These are phyloP conservation scores for Mitragyna speciosa DNA, from an alignment of 257 asterid species.

Conservation along the genomic window DNA sequence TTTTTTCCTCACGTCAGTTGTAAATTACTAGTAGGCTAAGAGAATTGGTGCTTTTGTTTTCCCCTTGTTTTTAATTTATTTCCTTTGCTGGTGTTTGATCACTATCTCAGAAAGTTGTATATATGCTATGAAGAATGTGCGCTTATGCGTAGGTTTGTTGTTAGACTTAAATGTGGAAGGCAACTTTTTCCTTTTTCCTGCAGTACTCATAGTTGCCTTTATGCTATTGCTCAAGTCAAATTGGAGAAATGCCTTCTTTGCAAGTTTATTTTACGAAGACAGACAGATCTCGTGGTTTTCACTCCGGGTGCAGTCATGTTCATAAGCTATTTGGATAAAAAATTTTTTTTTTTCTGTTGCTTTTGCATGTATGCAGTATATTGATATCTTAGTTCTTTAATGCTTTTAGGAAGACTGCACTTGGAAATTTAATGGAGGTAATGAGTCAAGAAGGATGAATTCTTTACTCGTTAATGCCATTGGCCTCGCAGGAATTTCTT, in stretches of 20 bases:
- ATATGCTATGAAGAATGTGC: not conserved
- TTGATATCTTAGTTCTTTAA: not conserved
- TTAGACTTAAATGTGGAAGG: not conserved
- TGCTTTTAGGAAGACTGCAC: not conserved
- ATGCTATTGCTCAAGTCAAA: not conserved
- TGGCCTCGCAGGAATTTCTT: not conserved
- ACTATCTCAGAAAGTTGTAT: conserved; percentile 4
- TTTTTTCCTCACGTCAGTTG: not conserved
- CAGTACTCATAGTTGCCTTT: not conserved
- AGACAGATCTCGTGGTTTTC: not conserved
- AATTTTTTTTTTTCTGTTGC: not conserved
- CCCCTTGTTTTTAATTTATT: not conserved
- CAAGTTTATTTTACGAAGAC: not conserved
- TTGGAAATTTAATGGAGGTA: not conserved
- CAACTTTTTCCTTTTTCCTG: not conserved
- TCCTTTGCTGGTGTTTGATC: not conserved
- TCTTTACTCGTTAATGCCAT: not conserved
- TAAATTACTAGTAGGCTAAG: conserved; percentile 24
- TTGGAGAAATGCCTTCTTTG: not conserved
- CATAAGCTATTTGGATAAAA: not conserved
- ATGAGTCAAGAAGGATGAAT: not conserved
- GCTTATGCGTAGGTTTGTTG: not conserved
- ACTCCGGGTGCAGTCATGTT: not conserved
- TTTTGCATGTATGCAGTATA: not conserved
- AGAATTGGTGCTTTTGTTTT: conserved; percentile 12